A percentile compares a stretch with the other conserved stretches of the same genome.
These are phyloP conservation scores for Echeveria elegans DNA, from an alignment of 164 flowering plant genomes.

Conservation along the genomic window DNA sequence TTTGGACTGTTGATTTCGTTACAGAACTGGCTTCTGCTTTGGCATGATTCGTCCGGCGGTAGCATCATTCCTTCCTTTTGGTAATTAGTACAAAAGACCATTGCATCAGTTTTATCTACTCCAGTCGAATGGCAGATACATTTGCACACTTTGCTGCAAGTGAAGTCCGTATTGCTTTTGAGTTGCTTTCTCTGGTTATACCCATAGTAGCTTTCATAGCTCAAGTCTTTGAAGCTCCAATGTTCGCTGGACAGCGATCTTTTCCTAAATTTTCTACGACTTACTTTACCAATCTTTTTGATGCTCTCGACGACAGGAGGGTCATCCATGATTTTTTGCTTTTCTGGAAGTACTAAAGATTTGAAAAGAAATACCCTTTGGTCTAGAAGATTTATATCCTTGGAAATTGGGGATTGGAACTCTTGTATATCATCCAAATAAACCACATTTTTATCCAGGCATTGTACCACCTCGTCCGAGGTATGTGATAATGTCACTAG, in stretches of 20 bases:
- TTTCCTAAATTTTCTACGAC: conserved; percentile 25
- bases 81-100: neutral
- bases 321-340: neutral
- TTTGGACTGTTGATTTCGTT: neutral
- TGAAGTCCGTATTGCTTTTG: neutral
- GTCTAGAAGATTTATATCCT: conserved; percentile 29
- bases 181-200: conserved; percentile 4
- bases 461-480: neutral
- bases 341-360: conserved; percentile 10
- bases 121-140: too few relatives aligned
- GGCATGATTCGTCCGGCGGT: neutral
- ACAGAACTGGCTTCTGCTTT: neutral
- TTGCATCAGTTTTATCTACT: neutral
- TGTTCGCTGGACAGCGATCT: conserved; percentile 26
- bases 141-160: neutral
- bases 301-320: conserved; percentile 11
- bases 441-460: neutral
- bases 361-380: conserved; percentile 49
- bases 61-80: neutral
- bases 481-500: neutral
- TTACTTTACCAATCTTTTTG: conserved; percentile 17
- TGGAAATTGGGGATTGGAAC: conserved; percentile 7
- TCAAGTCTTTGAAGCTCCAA: conserved; percentile 12
- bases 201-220: neutral
- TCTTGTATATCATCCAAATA: conserved; percentile 6